Evolutionary conservation across 2,329 filamentous ascomycete species (phyloP), one percentile per base, ranked within the genome.

Genomic region (Zymoseptoria brevis): DNA sequence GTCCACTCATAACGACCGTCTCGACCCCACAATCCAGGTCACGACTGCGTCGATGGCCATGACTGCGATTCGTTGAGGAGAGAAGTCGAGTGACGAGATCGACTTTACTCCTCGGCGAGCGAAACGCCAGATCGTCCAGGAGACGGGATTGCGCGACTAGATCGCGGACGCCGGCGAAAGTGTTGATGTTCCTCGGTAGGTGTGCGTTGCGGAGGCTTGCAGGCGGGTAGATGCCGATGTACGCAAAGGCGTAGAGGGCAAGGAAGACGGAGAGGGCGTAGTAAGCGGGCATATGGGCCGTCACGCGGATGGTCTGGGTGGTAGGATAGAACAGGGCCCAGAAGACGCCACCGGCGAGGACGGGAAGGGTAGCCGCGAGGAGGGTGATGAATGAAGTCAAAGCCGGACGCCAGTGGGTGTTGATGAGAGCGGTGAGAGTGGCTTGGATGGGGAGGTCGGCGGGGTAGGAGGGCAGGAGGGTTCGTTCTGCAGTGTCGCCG

Each of bases 131-230:
- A 68, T 96, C 91, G 4, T 82, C 79, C 1, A 89, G 77, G 19
- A 95, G 77, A 22, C 87, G 86, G 50, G 86, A 86, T 65, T 87
- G 86, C 60, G 89, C 85, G 50, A 93, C 79, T 71, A 93, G 92
- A 69, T 85, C 87, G 66, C 95, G 81, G 21, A 92, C 79, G 71
- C 92, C 90, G 1, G 88, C 88, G 19, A 95, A 79, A 53, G 83
- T 89, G 61, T 81, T 83, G 75, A 5, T 83, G 56, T 55, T 67
- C 70, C 55, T 90, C 78, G 5, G 80, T n/a, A 84, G 65, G 22
- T 92, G 73, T 9, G 51, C 16, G 54, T 57, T 58, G 54, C 60
- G 59, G 26, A 62, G 60, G 50, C 82, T 83, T 55, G 92, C n/a
- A 53, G 51, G 22, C 19, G 22, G 51, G 13, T 29, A 53, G 51